These are phyloP conservation scores for Aspergillus clavatus DNA, from an alignment of 2,329 filamentous ascomycete genomes.

Conservation along the genomic window DNA sequence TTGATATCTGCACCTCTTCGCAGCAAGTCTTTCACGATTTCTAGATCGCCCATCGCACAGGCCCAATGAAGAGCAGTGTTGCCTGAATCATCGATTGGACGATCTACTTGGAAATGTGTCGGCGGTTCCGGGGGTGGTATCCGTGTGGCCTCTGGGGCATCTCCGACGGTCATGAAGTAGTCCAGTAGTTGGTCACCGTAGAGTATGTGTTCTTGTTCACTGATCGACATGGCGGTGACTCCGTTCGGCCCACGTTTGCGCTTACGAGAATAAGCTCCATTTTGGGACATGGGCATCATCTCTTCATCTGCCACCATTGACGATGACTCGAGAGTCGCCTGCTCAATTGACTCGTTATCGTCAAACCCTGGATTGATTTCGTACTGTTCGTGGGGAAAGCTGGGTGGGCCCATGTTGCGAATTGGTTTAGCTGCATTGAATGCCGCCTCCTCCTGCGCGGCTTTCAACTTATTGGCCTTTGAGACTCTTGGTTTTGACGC, in stretches of 20 bases:
- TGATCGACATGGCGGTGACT: conserved; percentile 51
- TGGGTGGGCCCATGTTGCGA: conserved; percentile 33
- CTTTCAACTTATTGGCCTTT: conserved; percentile 60
- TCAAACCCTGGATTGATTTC: conserved; percentile 62
- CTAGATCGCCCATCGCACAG: conserved; percentile 91
- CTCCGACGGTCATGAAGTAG: conserved; percentile 86
- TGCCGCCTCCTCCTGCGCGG: conserved; percentile 32
- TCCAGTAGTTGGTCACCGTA: conserved; percentile 93
- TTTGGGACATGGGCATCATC: conserved; percentile 65
- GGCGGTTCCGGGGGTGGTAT: conserved; percentile 69
- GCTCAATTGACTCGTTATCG: conserved; percentile 78
- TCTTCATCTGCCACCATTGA: conserved; percentile 84
- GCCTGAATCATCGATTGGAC: conserved; percentile 85
- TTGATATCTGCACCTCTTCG: conserved; percentile 71
- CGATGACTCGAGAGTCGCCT: conserved; percentile 74
- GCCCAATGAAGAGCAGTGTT: conserved; percentile 97
- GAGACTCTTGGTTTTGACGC: conserved; percentile 74
- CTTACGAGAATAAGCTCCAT: conserved; percentile 56
- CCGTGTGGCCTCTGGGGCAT: conserved; percentile 60
- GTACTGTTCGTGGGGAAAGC: conserved; percentile 56
- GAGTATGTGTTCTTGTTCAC: conserved; percentile 78
- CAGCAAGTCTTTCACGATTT: conserved; percentile 83
- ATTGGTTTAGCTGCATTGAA: conserved; percentile 30
- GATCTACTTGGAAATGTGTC: conserved; percentile 79
- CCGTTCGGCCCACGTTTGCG: conserved; percentile 69